phyloP scores from a whole-genome alignment of 768 basidiomycete species.

The Russula dissimulans region DNA sequence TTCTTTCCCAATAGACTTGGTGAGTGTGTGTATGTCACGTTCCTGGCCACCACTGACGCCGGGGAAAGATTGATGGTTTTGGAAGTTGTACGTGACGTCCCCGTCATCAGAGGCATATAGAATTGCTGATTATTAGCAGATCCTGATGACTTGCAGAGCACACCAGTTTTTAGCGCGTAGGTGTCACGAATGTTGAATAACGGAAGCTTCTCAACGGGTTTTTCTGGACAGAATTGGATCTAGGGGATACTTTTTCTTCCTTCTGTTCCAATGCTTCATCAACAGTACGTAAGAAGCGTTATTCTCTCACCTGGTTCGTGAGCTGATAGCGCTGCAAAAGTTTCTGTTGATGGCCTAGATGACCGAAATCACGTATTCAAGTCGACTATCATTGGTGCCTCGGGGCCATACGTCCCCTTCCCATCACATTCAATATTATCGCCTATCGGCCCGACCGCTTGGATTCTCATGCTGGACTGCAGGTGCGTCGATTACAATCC shows the following conservation, averaged over 20 bases:
- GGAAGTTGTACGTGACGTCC: conserved; percentile 61
- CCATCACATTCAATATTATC: conserved; percentile 78
- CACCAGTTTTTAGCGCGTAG: conserved; percentile 66
- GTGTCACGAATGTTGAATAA: conserved; percentile 12
- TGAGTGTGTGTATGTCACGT: not conserved
- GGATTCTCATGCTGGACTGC: conserved; percentile 73
- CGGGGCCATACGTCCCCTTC: conserved; percentile 68
- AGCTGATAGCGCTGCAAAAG: conserved; percentile 28
- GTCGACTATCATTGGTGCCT: conserved; percentile 63
- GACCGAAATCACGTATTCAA: conserved; percentile 56
- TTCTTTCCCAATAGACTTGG: not conserved
- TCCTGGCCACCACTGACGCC: not conserved
- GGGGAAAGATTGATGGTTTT: conserved; percentile 62
- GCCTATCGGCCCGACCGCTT: conserved; percentile 70
- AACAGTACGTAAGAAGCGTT: conserved; percentile 41
- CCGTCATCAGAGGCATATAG: not conserved
- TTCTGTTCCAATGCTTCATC: conserved; percentile 91
- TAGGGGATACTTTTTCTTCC: conserved; percentile 84
- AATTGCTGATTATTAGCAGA: conserved; percentile 34
- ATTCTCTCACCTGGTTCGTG: conserved; percentile 1
- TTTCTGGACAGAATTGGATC: conserved; percentile 54
- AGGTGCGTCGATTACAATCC: conserved; percentile 40
- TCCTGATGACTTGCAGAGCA: conserved; percentile 67
- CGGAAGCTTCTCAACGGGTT: not conserved
- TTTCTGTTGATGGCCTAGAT: conserved; percentile 64